Base-by-base conservation (phyloP, 345 rosid species). In the Citrus australasica region DNA sequence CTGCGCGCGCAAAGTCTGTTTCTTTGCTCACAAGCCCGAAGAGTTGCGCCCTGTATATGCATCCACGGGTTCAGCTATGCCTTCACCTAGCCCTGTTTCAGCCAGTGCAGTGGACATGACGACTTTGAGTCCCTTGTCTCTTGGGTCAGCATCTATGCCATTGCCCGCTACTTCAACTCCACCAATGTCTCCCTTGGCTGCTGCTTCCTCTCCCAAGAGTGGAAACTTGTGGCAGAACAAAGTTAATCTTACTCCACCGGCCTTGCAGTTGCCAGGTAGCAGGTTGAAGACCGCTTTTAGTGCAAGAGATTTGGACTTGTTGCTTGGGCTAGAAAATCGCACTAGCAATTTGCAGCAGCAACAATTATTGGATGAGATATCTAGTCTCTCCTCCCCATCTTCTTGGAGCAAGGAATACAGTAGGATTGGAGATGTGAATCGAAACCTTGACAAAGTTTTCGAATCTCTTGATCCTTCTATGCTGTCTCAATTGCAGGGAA, bases 61-160 rank as follows among this genome's bases (percentile, higher is more conserved):
- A 62, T 85, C 97, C 10, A 96, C 98, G 0, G 99, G 99, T n/a
- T 92, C 98, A 38, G 99, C 98, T 4, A 87, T 96, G 94, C 93
- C 92, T 77, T 96, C 98, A 4, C 99, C 99, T 0, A 89, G 90
- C 84, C 91, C 97, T 58, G 66, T 81, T 64, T 79, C 92, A 0
- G 82, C 80, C 55, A 84, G 83, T 80, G 82, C 87, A 2, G 75
- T 87, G 48, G 98, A 95, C 82, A 90, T 93, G 94, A 24, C 88
- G 1, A 71, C 86, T 10, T 60, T 88, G 91, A 87, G 91, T 71
- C 87, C 97, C 27, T 74, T 92, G 81, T 69, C 89, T 2, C 85
- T 92, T 17, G 86, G 89, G 28, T 86, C 95, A 63, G 81, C 87
- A 21, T 69, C 94, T 40, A 65, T 88, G 83, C 78, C 91, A 0